Conservation (phyloP, 2,329 filamentous ascomycete genomes). For the Didymosphaeria variabile region DNA sequence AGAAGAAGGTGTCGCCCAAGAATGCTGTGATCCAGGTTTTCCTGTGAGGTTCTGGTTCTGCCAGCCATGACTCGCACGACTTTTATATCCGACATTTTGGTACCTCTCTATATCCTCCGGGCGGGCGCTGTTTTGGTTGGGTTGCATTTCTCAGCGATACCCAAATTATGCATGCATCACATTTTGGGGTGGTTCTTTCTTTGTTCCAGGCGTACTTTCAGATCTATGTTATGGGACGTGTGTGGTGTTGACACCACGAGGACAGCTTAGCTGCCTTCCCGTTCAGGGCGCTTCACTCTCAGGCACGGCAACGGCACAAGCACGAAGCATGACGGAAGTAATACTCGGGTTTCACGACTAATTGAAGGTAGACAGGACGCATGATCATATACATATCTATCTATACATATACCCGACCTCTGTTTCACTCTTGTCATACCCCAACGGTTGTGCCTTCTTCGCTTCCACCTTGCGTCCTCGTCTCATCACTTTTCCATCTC, state of each 20-base stretch:
- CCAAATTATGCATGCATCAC: constrained; percentile 7
- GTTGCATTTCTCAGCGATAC: constrained; percentile 7
- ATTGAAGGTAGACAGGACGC: not conserved
- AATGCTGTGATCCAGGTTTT: constrained; percentile 54
- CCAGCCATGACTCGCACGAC: not conserved
- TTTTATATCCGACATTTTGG: constrained; percentile 4
- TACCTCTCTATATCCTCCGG: not conserved
- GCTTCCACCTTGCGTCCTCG: not conserved
- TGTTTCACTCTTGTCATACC: too few species aligned
- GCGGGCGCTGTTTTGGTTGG: not conserved
- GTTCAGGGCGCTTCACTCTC: not conserved
- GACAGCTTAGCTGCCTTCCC: not conserved
- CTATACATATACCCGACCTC: too few species aligned
- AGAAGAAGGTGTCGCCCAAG: constrained; percentile 42
- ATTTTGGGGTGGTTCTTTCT: not conserved
- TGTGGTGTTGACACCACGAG: not conserved
- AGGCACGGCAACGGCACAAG: not conserved
- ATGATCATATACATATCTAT: not conserved
- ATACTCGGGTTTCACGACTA: not conserved
- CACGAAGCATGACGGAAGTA: not conserved
- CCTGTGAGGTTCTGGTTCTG: constrained; percentile 33
- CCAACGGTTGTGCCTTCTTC: not conserved
- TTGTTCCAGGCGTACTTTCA: not conserved
- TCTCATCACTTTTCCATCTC: too few species aligned
- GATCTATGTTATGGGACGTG: not conserved